Evolutionary conservation across 176 grass and related monocot species (phyloP), one percentile per base, ranked within the genome.

Genomic region (Stipa capillata): DNA sequence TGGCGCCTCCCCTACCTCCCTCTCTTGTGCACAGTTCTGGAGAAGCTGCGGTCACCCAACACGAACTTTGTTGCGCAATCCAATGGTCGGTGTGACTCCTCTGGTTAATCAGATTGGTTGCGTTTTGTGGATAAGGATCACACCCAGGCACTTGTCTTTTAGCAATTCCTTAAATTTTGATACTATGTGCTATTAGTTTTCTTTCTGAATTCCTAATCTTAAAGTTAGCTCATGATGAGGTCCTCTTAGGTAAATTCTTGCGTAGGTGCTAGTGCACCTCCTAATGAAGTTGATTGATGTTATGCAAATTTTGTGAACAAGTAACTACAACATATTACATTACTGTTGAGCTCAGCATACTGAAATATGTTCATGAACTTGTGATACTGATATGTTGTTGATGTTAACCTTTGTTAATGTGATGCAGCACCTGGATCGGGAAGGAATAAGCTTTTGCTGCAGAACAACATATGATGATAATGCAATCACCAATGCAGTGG

Each of bases 401-500:
- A 56, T 79, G 48, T 16, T 65, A 48, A 57, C 40, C 8, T 61
- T 73, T 79, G 29, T 74, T 31, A 69, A 24, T 82, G 37, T 85
- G 53, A 66, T 65, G 29, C 77, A 96, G 93, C 82, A 86, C 83
- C 82, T 96, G 51, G 82, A 96, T 71, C 81, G 73, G 49, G 83
- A 91, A 91, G 93, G 93, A 84, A 84, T 97, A 88, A 92, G 86
- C 82, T 97, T 88, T 87, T 90, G 90, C 69, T 91, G 86, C n/a
- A 69, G 85, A 20, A 84, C 81, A 41, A 97, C 93, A 43, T 90
- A 86, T 84, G 90, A 97, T 84, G 93, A 97, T 20, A 97, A 92
- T 92, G 87, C 93, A 37, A 92, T 97, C 47, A 97, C 87, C 51
- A 97, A 97, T 78, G 84, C 93, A 66, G 72, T 97, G 62, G 93